Evolutionary conservation across 768 basidiomycete species (phyloP), one percentile per base, ranked within the genome.

Genomic region (Leccinum subtestaceum): DNA sequence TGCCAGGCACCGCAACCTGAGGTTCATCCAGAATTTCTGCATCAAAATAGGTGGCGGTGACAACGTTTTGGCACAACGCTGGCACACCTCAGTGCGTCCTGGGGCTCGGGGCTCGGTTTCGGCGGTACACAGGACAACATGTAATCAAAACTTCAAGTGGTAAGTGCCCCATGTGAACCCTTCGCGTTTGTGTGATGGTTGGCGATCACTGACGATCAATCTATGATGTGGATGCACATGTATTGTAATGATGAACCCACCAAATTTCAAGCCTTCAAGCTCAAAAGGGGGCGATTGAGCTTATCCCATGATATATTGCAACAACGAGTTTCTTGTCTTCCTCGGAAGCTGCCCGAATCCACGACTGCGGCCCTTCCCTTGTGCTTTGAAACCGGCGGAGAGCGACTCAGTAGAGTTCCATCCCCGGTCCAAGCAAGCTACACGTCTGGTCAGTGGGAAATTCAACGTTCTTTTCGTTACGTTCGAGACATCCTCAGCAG

Each of bases 151-250:
- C 5, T 8, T 13, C 31, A 62, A 8, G 27, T 13, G 8, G 47
- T 32, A 13, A 50, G 27, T n/a, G 17, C 7, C 21, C 11, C n/a
- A 13, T 17, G 58, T 53, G 34, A 47, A n/a, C 17, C 21, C 31
- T 27, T 55, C 29, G 5, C 10, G n/a, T 45, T 57, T 19, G 25
- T 19, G 8, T 31, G 34, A 9, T 15, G 9, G 11, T n/a, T 40
- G 34, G 25, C 5, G 12, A 55, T 17, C 25, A 27, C 27, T 63
- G 23, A 58, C 13, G 32, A 63, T 54, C 23, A 46, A 53, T 51
- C 34, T n/a, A 25, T 7, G 43, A 40, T 45, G 23, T 10, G 21
- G 46, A 17, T 31, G 32, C 45, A 32, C 21, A 17, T 46, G 34
- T 10, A 40, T 21, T 25, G 17, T 13, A 47, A 47, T 15, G 21